phyloP scores from a whole-genome alignment of 805 yeast species.

The Candida corydali region DNA sequence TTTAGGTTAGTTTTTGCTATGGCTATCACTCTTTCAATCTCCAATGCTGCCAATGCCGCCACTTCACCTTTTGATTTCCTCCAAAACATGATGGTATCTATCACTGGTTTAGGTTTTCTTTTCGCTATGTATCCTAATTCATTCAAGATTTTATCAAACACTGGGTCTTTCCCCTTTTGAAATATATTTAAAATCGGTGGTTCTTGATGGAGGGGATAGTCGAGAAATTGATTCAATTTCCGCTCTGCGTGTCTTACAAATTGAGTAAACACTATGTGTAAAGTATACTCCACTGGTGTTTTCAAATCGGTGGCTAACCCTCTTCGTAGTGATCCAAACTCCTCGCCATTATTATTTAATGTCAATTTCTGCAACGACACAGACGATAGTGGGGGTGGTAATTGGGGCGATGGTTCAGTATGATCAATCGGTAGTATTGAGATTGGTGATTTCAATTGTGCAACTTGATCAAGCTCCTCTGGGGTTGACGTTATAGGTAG shows the following conservation, averaged over 20 bases:
- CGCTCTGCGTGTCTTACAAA: conserved; percentile 92
- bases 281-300: conserved; percentile 82
- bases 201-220: conserved; percentile 61
- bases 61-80: conserved; percentile 88
- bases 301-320: conserved; percentile 53
- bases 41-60: conserved; percentile 46
- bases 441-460: conserved; percentile 18
- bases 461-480: conserved; percentile 1
- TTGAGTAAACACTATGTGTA: conserved; percentile 92
- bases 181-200: conserved; percentile 76
- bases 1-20: conserved; percentile 34
- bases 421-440: conserved; percentile 14
- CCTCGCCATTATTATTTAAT: conserved; percentile 15
- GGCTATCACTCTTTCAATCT: conserved; percentile 24
- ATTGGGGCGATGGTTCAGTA: conserved; percentile 31
- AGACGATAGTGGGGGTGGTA: conserved; percentile 24
- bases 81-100: conserved; percentile 99
- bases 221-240: conserved; percentile 70
- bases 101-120: conserved; percentile 88
- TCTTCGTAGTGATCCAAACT: conserved; percentile 27
- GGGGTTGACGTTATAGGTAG: conserved; percentile 2
- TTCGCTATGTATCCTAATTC: conserved; percentile 90
- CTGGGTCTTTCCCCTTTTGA: conserved; percentile 81
- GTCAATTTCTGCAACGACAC: conserved; percentile 20
- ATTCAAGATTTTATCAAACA: conserved; percentile 79